Conservation (phyloP, 441 rosid genomes). For the Biscutella auriculata region DNA sequence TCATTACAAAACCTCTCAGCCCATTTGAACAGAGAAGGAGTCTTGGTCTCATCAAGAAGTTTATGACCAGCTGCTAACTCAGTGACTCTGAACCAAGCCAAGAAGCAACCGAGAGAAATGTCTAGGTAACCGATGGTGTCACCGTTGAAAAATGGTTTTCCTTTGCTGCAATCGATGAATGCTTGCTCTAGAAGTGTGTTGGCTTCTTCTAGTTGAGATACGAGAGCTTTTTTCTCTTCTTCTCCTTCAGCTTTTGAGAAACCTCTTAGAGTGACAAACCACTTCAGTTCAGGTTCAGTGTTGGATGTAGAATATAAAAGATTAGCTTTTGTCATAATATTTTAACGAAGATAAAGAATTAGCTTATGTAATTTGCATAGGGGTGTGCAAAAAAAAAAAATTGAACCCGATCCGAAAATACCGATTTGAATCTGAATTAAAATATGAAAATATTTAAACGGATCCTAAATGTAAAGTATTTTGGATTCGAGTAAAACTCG, state of each 20-base stretch:
- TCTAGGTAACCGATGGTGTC: slow-evolving; percentile 57
- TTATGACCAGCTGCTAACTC: slow-evolving; percentile 24
- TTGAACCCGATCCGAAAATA: too few relatives aligned
- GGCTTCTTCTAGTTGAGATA: slow-evolving; percentile 29
- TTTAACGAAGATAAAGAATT: not conserved
- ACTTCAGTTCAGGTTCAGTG: slow-evolving; percentile 24
- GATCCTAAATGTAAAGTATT: too few relatives aligned
- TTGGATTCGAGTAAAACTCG: too few relatives aligned
- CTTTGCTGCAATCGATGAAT: slow-evolving; percentile 40
- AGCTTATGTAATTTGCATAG: too few relatives aligned
- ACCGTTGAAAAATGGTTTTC: slow-evolving; percentile 60
- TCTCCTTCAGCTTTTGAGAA: slow-evolving; percentile 25
- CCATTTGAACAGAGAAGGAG: slow-evolving; percentile 53
- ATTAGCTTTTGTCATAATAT: not conserved
- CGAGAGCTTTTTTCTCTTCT: slow-evolving; percentile 31
- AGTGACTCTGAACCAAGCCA: slow-evolving; percentile 51
- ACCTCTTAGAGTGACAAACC: slow-evolving; percentile 30
- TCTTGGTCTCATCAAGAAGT: slow-evolving; percentile 36
- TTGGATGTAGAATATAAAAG: not conserved
- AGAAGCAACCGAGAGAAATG: slow-evolving; percentile 45
- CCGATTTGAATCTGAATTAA: too few relatives aligned
- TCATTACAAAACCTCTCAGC: slow-evolving; percentile 38
- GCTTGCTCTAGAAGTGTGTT: slow-evolving; percentile 39
- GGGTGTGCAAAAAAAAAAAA: too few relatives aligned
- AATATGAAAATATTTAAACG: too few relatives aligned